These are phyloP conservation scores for Erigeron philadelphicus DNA, from an alignment of 140 eudicot genomes.

Conservation along the genomic window DNA sequence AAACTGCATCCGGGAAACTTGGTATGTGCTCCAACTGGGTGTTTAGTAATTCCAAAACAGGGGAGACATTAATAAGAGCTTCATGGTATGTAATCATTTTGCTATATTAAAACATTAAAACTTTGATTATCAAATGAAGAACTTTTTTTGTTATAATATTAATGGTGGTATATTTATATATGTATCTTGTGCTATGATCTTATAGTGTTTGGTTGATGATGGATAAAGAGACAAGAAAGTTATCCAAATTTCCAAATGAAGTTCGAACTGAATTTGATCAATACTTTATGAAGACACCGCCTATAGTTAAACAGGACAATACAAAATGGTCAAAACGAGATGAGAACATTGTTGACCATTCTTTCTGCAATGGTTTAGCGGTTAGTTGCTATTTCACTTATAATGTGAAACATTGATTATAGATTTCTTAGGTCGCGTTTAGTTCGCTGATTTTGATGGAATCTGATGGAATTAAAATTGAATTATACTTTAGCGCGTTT, in stretches of 20 bases:
- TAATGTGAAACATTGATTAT: no score
- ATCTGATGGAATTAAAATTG: no score
- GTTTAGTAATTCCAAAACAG: conserved; percentile 36
- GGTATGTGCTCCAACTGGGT: conserved; percentile 54
- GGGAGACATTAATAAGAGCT: conserved; percentile 46
- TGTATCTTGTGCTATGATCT: neutral
- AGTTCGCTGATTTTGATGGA: no score
- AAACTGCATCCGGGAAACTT: conserved; percentile 48
- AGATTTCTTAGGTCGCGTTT: no score
- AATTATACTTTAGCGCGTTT: no score
- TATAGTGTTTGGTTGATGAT: conserved; percentile 58
- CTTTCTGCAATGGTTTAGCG: conserved; percentile 14
- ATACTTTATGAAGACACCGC: conserved; percentile 41
- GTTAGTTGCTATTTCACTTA: neutral
- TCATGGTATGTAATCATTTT: conserved; percentile 37
- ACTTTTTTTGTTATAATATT: neutral
- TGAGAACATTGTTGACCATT: conserved; percentile 10
- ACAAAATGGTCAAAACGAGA: conserved; percentile 18
- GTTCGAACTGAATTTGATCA: conserved; percentile 48
- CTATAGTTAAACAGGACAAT: conserved; percentile 30
- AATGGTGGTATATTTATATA: neutral
- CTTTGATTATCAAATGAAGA: neutral
- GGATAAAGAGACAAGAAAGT: conserved; percentile 55
- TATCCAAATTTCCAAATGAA: conserved; percentile 56
- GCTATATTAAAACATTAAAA: neutral